Percentiles rank a stretch among this genome's conserved stretches.
phyloP scores from a whole-genome alignment of 2,329 filamentous ascomycete genomes.

The Diaporthe sp. region DNA sequence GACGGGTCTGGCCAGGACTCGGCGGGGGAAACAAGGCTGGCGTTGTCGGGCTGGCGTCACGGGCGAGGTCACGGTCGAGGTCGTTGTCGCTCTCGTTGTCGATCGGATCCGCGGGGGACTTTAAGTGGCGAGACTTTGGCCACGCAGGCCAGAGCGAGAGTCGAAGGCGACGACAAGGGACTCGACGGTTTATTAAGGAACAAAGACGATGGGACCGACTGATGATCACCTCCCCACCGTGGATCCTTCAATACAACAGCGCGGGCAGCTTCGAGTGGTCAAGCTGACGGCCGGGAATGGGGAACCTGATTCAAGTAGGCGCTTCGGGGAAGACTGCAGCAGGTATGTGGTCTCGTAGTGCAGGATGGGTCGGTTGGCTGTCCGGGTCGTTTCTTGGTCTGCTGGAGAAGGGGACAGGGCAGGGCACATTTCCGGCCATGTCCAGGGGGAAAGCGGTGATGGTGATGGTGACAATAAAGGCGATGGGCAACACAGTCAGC shows the following conservation, averaged over 20 bases:
- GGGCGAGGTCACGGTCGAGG: slow-evolving; percentile 27
- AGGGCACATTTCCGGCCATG: slow-evolving; percentile 4
- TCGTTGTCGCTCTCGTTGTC: background rate
- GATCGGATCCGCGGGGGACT: slow-evolving; percentile 1
- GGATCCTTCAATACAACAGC: slow-evolving; percentile 29
- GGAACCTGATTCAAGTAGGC: slow-evolving; percentile 19
- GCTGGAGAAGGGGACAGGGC: slow-evolving; percentile 1
- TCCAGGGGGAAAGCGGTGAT: background rate
- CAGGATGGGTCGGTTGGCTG: background rate
- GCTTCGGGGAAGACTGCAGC: background rate
- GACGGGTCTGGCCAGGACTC: background rate
- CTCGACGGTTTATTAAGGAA: slow-evolving; percentile 21
- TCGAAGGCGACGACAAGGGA: slow-evolving; percentile 13
- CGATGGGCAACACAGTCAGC: slow-evolving; percentile 19
- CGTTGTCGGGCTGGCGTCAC: slow-evolving; percentile 8
- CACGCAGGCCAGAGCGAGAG: slow-evolving; percentile 2
- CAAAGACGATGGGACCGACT: slow-evolving; percentile 8
- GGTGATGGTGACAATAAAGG: background rate
- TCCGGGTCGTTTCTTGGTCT: slow-evolving; percentile 5
- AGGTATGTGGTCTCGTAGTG: background rate
- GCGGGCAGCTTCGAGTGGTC: background rate
- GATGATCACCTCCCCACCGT: slow-evolving; percentile 36
- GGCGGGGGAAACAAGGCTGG: background rate
- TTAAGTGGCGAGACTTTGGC: background rate
- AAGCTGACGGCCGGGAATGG: slow-evolving; percentile 20